These are phyloP conservation scores for Aspergillus thermomutatus DNA, from an alignment of 2,329 filamentous ascomycete genomes.

Conservation along the genomic window DNA sequence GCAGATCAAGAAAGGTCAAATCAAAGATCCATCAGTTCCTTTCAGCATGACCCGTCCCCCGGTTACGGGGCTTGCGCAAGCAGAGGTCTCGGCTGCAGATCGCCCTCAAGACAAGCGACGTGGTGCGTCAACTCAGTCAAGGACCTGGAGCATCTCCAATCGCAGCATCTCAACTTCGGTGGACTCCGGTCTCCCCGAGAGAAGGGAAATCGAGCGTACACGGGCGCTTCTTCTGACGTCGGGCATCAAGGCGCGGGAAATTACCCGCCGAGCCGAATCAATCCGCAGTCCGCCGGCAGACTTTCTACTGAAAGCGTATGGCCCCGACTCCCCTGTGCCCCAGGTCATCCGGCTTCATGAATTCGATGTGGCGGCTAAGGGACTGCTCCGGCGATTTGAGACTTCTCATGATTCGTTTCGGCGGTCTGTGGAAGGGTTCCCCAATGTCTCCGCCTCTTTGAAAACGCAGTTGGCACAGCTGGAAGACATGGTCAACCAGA, in stretches of 20 bases:
- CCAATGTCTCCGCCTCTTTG: slow-evolving; percentile 44
- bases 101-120: slow-evolving; percentile 29
- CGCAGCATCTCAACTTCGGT: slow-evolving; percentile 38
- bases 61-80: slow-evolving; percentile 45
- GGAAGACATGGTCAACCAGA: slow-evolving; percentile 46
- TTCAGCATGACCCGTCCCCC: slow-evolving; percentile 37
- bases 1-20: slow-evolving; percentile 22
- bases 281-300: slow-evolving; percentile 33
- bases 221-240: slow-evolving; percentile 74
- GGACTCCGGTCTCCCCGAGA: slow-evolving; percentile 48
- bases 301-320: slow-evolving; percentile 32
- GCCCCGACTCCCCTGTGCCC: slow-evolving; percentile 32
- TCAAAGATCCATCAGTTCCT: slow-evolving; percentile 26
- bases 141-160: slow-evolving; percentile 60
- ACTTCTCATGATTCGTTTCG: slow-evolving; percentile 44
- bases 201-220: slow-evolving; percentile 76
- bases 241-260: slow-evolving; percentile 85
- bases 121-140: slow-evolving; percentile 39
- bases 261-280: slow-evolving; percentile 62
- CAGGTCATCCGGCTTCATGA: slow-evolving; percentile 49
- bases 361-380: slow-evolving; percentile 51
- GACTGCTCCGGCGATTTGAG: slow-evolving; percentile 49
- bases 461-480: slow-evolving; percentile 42
- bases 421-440: slow-evolving; percentile 45
- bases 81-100: slow-evolving; percentile 30